Base-by-base conservation (phyloP, 805 yeast species). In the Candida broadrunensis region DNA sequence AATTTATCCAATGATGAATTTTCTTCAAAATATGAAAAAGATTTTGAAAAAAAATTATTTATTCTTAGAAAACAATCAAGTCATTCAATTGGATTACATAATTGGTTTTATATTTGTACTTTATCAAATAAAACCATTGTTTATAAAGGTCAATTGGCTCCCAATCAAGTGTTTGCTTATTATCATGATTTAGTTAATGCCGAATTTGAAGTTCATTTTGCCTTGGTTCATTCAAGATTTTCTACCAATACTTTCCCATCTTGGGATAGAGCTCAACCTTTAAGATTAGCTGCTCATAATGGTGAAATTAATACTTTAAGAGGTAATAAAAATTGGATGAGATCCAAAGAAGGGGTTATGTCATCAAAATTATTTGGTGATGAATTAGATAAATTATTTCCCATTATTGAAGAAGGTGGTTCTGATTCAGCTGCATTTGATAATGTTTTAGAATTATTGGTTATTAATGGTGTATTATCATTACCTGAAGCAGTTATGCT, bases 211-310 rank as follows among this genome's bases (percentile, higher is more conserved):
- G 93, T 95, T 35, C 97, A 90, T 60, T 88, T 93, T 74, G 96
- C 97, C 13, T 76, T 91, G 32, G 98, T 91, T 38, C 99, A 91
- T 71, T 90, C 98, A 18, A 81, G 99, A 63, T 91, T 91, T 75
- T 89, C 97, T 43, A 91, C 99, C 24, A 91, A 91, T 67, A 91
- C 99, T 36, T 91, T 91, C 80, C 99, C 99, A 36, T 88, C 97
- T n/a, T 91, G 99, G 99, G 99, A 93, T 69, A 81, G 99, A 67
- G 98, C 99, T 18, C 99, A 91, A 69, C 99, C 99, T 36, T 76
- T 91, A 58, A 77, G 98, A 65, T 84, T 95, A 85, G 88, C 96
- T 24, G 99, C 99, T 30, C 99, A 91, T 70, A 91, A 91, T 64
- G 99, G 99, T 75, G 99, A 91, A 69, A 93, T 91, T 65, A 91